Conservation (phyloP, 768 basidiomycete genomes). For the Mycena amicta region DNA sequence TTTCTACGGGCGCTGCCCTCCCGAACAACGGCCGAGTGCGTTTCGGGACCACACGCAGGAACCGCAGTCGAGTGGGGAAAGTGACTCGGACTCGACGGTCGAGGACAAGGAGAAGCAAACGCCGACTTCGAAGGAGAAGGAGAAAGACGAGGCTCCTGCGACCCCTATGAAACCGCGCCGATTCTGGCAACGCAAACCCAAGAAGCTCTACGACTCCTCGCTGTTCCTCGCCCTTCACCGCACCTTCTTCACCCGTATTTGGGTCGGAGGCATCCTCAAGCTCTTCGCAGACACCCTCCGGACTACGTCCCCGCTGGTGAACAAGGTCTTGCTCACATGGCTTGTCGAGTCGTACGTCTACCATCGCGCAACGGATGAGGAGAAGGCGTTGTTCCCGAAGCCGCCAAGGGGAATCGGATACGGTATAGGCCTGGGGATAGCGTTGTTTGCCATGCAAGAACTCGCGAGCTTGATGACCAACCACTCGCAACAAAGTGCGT, state of each 20-base stretch:
- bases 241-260: conserved; percentile 50
- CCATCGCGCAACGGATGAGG: conserved; percentile 36
- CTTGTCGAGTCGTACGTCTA: conserved; percentile 51
- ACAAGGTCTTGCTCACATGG: conserved; percentile 62
- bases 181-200: conserved; percentile 19
- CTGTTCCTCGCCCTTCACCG: conserved; percentile 49
- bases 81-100: conserved; percentile 7
- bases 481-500: conserved; percentile 45
- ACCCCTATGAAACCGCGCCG: conserved; percentile 12
- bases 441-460: conserved; percentile 64
- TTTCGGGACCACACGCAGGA: conserved; percentile 27
- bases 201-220: conserved; percentile 46
- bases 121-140: background rate
- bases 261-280: conserved; percentile 50
- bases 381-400: conserved; percentile 36
- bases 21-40: conserved; percentile 44
- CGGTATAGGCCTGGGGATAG: conserved; percentile 63
- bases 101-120: conserved; percentile 16
- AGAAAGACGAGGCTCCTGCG: background rate
- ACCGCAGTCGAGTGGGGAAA: conserved; percentile 1
- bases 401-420: conserved; percentile 55
- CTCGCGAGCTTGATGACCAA: conserved; percentile 46
- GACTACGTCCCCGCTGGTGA: conserved; percentile 50
- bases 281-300: conserved; percentile 30
- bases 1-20: conserved; percentile 54